Base-by-base conservation (phyloP, 108 stramenopile genomes). In the Nannochloropsis gaditana region DNA sequence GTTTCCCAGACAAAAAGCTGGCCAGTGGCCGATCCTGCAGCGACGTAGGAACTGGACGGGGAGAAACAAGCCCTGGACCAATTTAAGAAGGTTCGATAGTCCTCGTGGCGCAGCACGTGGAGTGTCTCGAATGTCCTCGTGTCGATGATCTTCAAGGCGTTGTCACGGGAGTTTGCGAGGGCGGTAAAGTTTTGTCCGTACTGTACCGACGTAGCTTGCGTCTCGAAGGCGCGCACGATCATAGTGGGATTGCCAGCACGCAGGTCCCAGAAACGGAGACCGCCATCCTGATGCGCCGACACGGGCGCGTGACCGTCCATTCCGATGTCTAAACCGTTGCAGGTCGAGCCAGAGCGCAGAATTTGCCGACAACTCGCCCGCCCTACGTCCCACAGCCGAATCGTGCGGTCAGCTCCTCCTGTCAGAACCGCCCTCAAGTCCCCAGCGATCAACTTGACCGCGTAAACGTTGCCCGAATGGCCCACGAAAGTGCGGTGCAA, bases 51-150 rank as follows among this genome's bases (percentile, higher is more conserved):
- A 2, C 43, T 85, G 19, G 81, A 81, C 15, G 88, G 88, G 42
- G 81, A 82, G n/a, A 89, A 82, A 82, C 88, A 89, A 44, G 85
- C 85, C 42, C 88, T 85, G 41, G 85, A 85, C 44, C 83, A 84
- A 43, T 45, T 81, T 19, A 83, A 31, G 42, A 85, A 47, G 6
- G 85, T 85, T 41, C 88, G 82, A 79, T 86, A 89, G 44, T 86
- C 82, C 81, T 82, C 85, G 83, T 89, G 88, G 82, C 82, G 43
- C 42, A 89, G 82, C 21, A 82, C 41, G 17, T 85, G 50, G n/a
- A 85, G 45, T 9, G 85, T 79, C 82, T 86, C 41, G 42, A 85
- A 86, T 45, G 85, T 85, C 81, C 88, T 82, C 43, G 84, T 79
- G 83, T 89, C 88, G 42, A 89, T 47, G 10, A 89, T 43, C 83